Base-by-base conservation (phyloP, 768 basidiomycete species). In the Podaxis sp. region DNA sequence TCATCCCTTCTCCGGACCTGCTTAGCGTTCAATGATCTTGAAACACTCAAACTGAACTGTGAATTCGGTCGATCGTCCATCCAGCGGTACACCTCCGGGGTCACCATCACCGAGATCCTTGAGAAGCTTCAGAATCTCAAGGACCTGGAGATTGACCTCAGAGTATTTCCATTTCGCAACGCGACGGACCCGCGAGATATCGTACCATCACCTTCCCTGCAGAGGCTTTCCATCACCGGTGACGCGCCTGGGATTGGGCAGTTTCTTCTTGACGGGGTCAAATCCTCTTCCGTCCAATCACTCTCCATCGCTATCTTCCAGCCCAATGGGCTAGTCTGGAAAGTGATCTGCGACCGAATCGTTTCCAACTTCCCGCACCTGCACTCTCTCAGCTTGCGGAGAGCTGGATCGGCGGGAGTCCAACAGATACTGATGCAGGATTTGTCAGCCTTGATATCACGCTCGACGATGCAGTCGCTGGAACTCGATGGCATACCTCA, bases 361-460 rank as follows among this genome's bases (percentile, higher is more conserved):
- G 57, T 29, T 4, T 46, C 29, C n/a, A 58, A 58, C 15, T 58
- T 58, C 33, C 57, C 57, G 7, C 25, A 49, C 5, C 15, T 58
- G n/a, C 57, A 49, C 41, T 49, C 57, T 27, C 43, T 58, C 46
- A 47, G 29, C 29, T 49, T 58, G 19, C 11, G 46, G 12, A 46
- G 57, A 36, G 57, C 57, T 19, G 43, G 41, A 13, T 9, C 17
- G 8, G 6, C n/a, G 12, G 25, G 4, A 29, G n/a, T 49, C n/a
- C 57, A 24, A 5, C 57, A 58, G 33, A 29, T 58, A 40, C 33
- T 58, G 58, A 37, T 52, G 38, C 59, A 60, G 51, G 59, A 60
- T 41, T 27, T 60, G 27, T 52, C 50, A n/a, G 33, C 36, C 22
- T 38, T 60, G 2, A 25, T 40, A 12, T 60, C 59, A 17, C 50